Evolutionary conservation across 78 protist genomes (phyloP).

Genomic region (Dictyostelium capitatum): DNA sequence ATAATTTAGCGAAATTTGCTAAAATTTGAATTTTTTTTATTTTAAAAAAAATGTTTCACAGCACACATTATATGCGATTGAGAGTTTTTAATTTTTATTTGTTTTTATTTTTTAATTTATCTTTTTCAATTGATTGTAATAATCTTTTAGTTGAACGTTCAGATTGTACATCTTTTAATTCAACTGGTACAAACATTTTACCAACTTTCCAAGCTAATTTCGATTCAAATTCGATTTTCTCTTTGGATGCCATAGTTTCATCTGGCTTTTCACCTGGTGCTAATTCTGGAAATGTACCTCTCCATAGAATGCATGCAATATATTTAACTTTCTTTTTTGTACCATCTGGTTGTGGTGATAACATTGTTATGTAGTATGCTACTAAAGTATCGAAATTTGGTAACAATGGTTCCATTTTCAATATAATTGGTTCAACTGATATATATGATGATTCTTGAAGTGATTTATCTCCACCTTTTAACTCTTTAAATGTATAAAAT

Average conservation of each 20-base stretch:
- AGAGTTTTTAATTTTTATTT: neutral
- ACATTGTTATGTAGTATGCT: neutral
- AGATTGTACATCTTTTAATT: neutral
- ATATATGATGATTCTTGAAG: neutral
- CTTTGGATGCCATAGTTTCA: no score
- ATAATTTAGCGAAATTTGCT: neutral
- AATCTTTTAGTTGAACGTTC: conserved; percentile 12
- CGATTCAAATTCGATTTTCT: neutral
- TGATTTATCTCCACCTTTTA: neutral
- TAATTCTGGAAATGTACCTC: neutral
- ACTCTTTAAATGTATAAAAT: conserved; percentile 42
- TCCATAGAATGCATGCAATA: neutral
- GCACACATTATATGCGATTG: no score
- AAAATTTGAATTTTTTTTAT: neutral
- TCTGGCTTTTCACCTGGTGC: neutral
- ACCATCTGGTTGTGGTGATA: neutral
- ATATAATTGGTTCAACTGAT: neutral
- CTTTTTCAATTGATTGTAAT: neutral
- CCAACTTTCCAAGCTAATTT: conserved; percentile 25
- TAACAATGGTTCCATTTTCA: neutral
- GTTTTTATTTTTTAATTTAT: neutral
- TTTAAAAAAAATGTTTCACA: no score
- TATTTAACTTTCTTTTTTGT: neutral
- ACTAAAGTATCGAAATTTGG: conserved; percentile 28
- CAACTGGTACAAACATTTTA: neutral